Percentiles rank a stretch among this genome's conserved stretches.
Conservation (phyloP, 805 yeast species). For the Metschnikowia corniflorae region DNA sequence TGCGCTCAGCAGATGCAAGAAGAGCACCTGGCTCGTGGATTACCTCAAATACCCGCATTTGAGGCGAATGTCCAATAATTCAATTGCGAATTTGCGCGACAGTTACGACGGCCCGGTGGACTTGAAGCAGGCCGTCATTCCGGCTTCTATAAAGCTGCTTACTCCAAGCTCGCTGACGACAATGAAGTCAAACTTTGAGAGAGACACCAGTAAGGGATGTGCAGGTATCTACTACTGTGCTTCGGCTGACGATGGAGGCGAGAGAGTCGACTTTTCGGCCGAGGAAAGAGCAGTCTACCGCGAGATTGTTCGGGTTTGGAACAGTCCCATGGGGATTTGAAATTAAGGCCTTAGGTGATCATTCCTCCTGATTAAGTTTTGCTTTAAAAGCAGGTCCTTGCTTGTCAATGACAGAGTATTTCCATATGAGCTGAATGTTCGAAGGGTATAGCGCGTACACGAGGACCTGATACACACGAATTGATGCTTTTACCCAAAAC, state of each 20-base stretch:
- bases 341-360: too few species aligned
- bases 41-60: conserved; percentile 11
- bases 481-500: too few species aligned
- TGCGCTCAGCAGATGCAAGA: conserved; percentile 25
- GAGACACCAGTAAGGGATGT: conserved; percentile 13
- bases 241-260: conserved; percentile 12
- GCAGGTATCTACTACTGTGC: conserved; percentile 18
- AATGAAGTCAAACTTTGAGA: conserved; percentile 8
- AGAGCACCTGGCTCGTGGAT: conserved; percentile 13
- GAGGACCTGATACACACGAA: too few species aligned
- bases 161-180: conserved; percentile 3
- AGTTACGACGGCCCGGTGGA: conserved; percentile 8
- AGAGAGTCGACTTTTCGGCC: conserved; percentile 5
- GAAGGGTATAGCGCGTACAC: too few species aligned
- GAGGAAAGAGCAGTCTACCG: conserved; percentile 3
- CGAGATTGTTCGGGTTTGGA: conserved; percentile 12
- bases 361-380: too few species aligned
- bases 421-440: too few species aligned
- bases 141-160: conserved; percentile 11
- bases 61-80: conserved; percentile 7
- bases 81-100: conserved; percentile 8
- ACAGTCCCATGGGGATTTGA: too few species aligned
- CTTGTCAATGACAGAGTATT: too few species aligned
- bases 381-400: too few species aligned
- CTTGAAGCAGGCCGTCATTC: conserved; percentile 11